phyloP scores from a whole-genome alignment of 768 basidiomycete genomes.

The Termitomyces sp. region DNA sequence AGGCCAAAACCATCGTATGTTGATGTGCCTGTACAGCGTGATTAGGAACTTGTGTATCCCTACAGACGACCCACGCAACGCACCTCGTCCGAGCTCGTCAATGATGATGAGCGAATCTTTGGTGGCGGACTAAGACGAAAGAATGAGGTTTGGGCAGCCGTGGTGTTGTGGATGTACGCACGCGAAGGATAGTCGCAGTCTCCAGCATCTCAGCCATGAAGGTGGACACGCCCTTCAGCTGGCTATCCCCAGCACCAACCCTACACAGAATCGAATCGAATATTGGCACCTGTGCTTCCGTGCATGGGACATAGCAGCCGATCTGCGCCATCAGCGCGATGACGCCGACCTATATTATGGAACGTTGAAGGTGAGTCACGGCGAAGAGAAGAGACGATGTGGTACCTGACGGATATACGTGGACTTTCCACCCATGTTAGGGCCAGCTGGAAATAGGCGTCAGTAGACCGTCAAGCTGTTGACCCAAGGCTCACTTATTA shows the following conservation, averaged over 20 bases:
- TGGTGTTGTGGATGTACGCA: constrained; percentile 26
- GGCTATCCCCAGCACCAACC: constrained; percentile 97
- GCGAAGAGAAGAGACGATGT: not conserved
- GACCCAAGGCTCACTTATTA: constrained; percentile 68
- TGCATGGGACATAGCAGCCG: constrained; percentile 93
- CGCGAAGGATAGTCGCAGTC: constrained; percentile 91
- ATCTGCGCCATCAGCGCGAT: constrained; percentile 95
- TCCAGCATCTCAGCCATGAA: constrained; percentile 99
- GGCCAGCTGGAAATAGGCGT: constrained; percentile 59
- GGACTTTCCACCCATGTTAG: constrained; percentile 99
- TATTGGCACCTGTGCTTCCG: constrained; percentile 80
- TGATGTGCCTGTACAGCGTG: constrained; percentile 65
- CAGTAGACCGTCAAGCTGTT: not conserved
- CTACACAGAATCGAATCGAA: constrained; percentile 95
- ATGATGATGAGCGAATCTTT: constrained; percentile 95
- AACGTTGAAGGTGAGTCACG: not conserved
- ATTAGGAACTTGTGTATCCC: not conserved
- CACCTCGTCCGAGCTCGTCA: constrained; percentile 92
- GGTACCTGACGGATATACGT: constrained; percentile 89
- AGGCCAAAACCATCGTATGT: constrained; percentile 98
- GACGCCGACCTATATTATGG: constrained; percentile 78
- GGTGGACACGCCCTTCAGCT: constrained; percentile 95
- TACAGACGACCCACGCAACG: not conserved
- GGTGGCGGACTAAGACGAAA: constrained; percentile 67
- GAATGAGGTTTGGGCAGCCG: not conserved